phyloP scores from a whole-genome alignment of 371 early-diverging fungal species.

The Basidiobolus meristosporus region DNA sequence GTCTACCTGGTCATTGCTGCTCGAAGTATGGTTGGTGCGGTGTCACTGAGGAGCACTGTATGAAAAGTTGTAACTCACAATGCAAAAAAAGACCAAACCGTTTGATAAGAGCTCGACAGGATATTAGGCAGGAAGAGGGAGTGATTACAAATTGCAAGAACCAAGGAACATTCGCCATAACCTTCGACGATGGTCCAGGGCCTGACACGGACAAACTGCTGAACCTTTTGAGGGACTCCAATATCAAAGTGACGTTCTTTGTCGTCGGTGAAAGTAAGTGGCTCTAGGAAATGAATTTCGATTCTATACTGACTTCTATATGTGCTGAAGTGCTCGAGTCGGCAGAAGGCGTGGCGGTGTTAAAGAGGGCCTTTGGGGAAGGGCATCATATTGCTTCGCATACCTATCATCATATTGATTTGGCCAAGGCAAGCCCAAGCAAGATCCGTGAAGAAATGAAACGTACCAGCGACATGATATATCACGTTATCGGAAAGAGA shows the following conservation, averaged over 20 bases:
- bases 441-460: constrained; percentile 9
- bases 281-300: no score
- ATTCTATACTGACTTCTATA: no score
- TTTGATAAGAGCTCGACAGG: no score
- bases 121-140: no score
- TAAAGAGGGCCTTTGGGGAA: background rate
- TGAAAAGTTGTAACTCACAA: no score
- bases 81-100: no score
- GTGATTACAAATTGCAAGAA: no score
- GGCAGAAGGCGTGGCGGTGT: no score
- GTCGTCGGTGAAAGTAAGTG: constrained; percentile 34
- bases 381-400: constrained; percentile 29
- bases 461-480: constrained; percentile 9
- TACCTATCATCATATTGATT: constrained; percentile 22
- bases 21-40: no score
- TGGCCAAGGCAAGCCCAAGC: constrained; percentile 13
- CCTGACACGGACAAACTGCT: constrained; percentile 19
- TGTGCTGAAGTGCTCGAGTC: no score
- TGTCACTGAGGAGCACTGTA: no score
- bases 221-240: constrained; percentile 14
- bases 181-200: constrained; percentile 47
- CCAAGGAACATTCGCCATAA: constrained; percentile 14
- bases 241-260: constrained; percentile 43
- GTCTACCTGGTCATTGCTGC: no score
- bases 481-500: constrained; percentile 13